Base-by-base conservation (phyloP, 192 early-diverging fungal genomes). In the Chytriomyces sp. region DNA sequence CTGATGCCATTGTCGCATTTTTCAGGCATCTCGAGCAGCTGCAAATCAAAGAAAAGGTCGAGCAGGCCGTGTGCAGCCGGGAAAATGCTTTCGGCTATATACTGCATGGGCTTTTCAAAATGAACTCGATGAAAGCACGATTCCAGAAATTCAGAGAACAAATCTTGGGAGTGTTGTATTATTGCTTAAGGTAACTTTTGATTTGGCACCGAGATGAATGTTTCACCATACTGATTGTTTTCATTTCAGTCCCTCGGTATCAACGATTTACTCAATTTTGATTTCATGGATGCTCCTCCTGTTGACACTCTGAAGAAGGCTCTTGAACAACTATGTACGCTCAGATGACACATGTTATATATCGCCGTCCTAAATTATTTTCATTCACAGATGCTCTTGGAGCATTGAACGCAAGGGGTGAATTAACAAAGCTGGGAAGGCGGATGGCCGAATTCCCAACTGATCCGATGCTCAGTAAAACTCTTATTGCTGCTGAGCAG, bases 371-470 rank as follows among this genome's bases (percentile, higher is more conserved):
- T 6, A 24, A 44, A 47, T 3, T 28, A 3, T 59, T 44, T 44
- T 50, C 24, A n/a, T 13, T 60, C 35, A 35, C 35, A 73, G 71
- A 75, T 47, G 73, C 73, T 20, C 43, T 75, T 9, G 94, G 95
- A 5, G 94, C 95, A 23, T 82, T 99, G 49, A 97, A 98, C 81
- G 93, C 94, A 60, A 88, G 88, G 6, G 98, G 97, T 13, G 92
- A 97, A 79, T 77, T 99, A 72, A 99, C 98, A 13, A 98, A 97
- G 80, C 86, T 98, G 16, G 98, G 98, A 0, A 91, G 96, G 10
- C 86, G 95, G 16, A 99, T 99, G 98, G 96, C 97, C 44, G 98
- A 99, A 89, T 96, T 98, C 77, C 98, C 98, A 6, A 88, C 94
- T 75, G 97, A 99, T 78, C 98, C 98, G 4, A 94, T 95, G 90